Evolutionary conservation across 2,329 filamentous ascomycete species (phyloP), one percentile per base, ranked within the genome.

Genomic region (Penicillium sp.): DNA sequence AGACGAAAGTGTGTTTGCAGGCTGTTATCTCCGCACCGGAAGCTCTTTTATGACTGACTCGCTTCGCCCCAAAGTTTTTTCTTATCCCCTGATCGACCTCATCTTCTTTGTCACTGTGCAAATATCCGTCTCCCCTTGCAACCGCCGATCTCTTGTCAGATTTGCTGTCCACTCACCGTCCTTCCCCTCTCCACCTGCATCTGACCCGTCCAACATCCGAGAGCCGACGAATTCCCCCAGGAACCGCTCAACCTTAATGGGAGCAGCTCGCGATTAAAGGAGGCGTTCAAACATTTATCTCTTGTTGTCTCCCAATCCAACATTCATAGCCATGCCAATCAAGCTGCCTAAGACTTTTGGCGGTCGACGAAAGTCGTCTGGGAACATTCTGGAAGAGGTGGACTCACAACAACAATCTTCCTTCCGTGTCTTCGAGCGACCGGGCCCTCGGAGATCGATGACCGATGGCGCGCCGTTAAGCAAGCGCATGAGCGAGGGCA

Each of bases 371-470:
- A 81, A 81, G 68, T 81, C 79, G 52, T 78, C 79, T 54, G 79
- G 77, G 43, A 80, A 81, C 70, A 74, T 71, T 46, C 67, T 82
- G 55, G 80, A 82, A 27, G 75, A 79, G 46, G 63, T 71, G 36
- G 70, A 71, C 50, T 67, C 69, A 24, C 64, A 70, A 27, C 64
- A 65, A 13, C 70, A 71, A 45, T 66, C 77, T 20, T 80, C 79
- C n/a, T 82, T 82, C 63, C 73, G 76, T 20, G 80, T 83, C 39
- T 72, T 82, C 50, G 79, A 81, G 56, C 74, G 80, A 52, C 75
- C 78, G 14, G 64, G 67, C 35, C 63, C 65, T 13, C 70, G 74
- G 41, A 74, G 72, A 56, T 76, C 75, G 13, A 69, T 74, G 55
- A 74, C 74, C 48, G 69, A 72, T 44, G 72, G 71, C n/a, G 68